These are phyloP conservation scores for Candida chauliodis DNA, from an alignment of 805 yeast species.

Conservation along the genomic window DNA sequence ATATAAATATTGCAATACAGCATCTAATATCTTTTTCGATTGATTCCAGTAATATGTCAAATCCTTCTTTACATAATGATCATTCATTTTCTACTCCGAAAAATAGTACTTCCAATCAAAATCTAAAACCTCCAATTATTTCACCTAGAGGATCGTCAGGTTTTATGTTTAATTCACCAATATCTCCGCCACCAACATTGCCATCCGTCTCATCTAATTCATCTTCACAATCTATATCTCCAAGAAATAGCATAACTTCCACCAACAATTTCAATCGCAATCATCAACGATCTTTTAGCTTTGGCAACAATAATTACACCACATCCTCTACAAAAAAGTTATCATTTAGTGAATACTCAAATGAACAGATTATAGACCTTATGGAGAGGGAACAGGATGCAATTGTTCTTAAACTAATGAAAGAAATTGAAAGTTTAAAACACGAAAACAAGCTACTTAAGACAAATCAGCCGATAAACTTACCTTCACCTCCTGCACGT, in stretches of 20 bases:
- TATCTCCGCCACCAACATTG: conserved; percentile 1
- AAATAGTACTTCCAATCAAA: too few species aligned
- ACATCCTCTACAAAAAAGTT: conserved; percentile 1
- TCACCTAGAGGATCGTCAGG: conserved; percentile 3
- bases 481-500: conserved; percentile 4
- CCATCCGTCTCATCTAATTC: conserved; percentile 1
- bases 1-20: too few species aligned
- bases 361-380: conserved; percentile 51
- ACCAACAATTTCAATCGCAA: background rate
- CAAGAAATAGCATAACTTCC: conserved; percentile 10
- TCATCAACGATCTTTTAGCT: conserved; percentile 2
- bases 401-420: conserved; percentile 62
- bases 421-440: conserved; percentile 52
- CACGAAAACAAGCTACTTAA: conserved; percentile 43
- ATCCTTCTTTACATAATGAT: background rate
- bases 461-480: conserved; percentile 2
- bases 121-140: too few species aligned
- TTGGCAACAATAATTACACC: conserved; percentile 1
- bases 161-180: background rate
- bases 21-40: too few species aligned
- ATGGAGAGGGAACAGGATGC: conserved; percentile 79
- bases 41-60: too few species aligned
- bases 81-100: background rate
- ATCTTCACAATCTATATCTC: conserved; percentile 9
- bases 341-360: conserved; percentile 10